Base-by-base conservation (phyloP, 2,329 filamentous ascomycete genomes). In the Diaporthe nobilis region DNA sequence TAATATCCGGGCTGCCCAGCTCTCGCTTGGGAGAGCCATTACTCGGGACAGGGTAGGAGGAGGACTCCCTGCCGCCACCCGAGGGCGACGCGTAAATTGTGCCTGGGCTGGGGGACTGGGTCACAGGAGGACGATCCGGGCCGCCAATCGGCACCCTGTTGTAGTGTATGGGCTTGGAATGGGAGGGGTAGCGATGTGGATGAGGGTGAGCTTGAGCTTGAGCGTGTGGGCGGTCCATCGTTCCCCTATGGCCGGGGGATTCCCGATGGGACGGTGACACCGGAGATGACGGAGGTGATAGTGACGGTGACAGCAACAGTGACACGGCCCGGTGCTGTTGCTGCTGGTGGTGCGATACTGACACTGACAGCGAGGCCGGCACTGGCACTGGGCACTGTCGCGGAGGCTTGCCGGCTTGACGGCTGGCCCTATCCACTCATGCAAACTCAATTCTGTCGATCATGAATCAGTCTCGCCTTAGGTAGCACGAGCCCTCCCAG, bases 101-200 rank as follows among this genome's bases (percentile, higher is more conserved):
- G 39, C 76, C 72, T 13, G 76, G 74, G 49, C 68, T 77, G 34
- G 76, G 75, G 15, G 75, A 77, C 61, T 75, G 75, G 25, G 73
- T 77, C 37, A 77, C 70, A 1, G 75, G 75, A 15, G 75, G 75
- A n/a, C 75, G 75, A 28, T 77, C 75, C 2, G 75, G 75, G 1
- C 75, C 75, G 47, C 75, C 75, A 20, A 77, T 77, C 39, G 75
- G 75, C 73, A 77, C 73, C 17, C 61, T 71, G 57, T 71, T 77
- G 57, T 77, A 77, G 8, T 67, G 67, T 51, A 72, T 71, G n/a
- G 73, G 73, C 25, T 68, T 71, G 44, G 73, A 57, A 51, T 70
- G 65, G 34, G 65, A 70, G 65, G 61, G 42, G 22, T 71, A 71
- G 44, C 73, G 61, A 44, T 55, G 58, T 44, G 58, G 20, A 28